Evolutionary conservation across 2,329 filamentous ascomycete species (phyloP).

Genomic region (Aspergillus sp.): DNA sequence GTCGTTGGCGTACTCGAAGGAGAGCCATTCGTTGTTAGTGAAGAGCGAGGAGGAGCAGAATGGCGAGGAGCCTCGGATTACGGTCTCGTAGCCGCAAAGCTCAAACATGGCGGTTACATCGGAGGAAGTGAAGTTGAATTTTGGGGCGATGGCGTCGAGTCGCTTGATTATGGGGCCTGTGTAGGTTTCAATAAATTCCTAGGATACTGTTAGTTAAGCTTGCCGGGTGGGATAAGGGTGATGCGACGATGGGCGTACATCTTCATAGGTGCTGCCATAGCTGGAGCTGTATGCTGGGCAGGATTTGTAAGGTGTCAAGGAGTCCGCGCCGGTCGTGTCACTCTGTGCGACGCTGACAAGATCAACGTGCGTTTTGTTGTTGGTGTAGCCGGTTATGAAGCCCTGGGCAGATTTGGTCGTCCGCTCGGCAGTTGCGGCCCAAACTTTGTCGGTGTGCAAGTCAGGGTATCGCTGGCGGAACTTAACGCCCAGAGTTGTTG

Average conservation of each 20-base stretch:
- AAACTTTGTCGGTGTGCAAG: slow-evolving; percentile 58
- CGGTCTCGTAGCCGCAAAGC: slow-evolving; percentile 66
- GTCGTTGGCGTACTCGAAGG: slow-evolving; percentile 66
- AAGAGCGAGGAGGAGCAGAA: slow-evolving; percentile 65
- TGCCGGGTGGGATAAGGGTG: neutral
- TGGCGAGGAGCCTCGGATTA: slow-evolving; percentile 62
- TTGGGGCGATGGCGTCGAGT: slow-evolving; percentile 54
- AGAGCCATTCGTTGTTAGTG: slow-evolving; percentile 64
- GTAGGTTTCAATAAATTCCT: slow-evolving; percentile 44
- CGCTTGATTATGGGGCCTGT: slow-evolving; percentile 62
- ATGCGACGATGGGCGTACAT: slow-evolving; percentile 42
- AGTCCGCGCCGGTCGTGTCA: slow-evolving; percentile 59
- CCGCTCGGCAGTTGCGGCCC: slow-evolving; percentile 65
- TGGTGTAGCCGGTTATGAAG: slow-evolving; percentile 59
- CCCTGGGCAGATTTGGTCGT: slow-evolving; percentile 61
- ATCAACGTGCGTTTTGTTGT: slow-evolving; percentile 53
- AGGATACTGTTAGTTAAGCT: neutral
- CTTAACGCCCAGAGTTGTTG: slow-evolving; percentile 60
- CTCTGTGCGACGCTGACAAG: slow-evolving; percentile 60
- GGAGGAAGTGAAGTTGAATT: slow-evolving; percentile 63
- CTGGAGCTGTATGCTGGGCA: slow-evolving; percentile 64
- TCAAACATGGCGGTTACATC: slow-evolving; percentile 69
- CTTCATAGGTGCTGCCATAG: slow-evolving; percentile 55
- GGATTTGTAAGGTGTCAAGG: slow-evolving; percentile 64
- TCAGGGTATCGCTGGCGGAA: slow-evolving; percentile 60